Conservation (phyloP, 371 early-diverging fungal genomes). For the Homolaphlyctis polyrhiza region DNA sequence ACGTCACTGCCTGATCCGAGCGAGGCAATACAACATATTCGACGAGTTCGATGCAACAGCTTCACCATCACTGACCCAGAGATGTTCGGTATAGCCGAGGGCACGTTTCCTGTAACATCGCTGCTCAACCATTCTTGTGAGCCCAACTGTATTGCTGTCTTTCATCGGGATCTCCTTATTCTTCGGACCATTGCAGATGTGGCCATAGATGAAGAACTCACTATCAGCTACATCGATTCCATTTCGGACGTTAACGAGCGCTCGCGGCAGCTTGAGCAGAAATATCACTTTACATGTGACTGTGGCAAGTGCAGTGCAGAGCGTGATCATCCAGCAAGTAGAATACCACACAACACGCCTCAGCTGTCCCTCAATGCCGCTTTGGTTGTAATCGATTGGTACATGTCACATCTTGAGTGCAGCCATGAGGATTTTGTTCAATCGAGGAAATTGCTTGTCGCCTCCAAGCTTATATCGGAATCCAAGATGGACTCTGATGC, state of each 20-base stretch:
- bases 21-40: slow-evolving; percentile 46
- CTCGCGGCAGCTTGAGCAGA: slow-evolving; percentile 46
- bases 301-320: slow-evolving; percentile 58
- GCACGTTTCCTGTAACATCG: not conserved
- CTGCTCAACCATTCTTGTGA: slow-evolving; percentile 4
- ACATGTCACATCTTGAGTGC: not conserved
- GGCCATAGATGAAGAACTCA: not conserved
- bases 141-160: slow-evolving; percentile 30
- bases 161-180: not conserved
- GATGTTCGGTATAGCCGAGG: slow-evolving; percentile 31
- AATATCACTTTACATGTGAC: slow-evolving; percentile 70
- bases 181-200: slow-evolving; percentile 1
- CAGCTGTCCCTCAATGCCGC: not conserved
- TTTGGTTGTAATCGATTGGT: not conserved
- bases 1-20: not conserved
- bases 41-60: slow-evolving; percentile 73
- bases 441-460: not conserved
- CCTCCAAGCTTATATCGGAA: not conserved
- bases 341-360: not conserved
- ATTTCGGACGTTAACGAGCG: slow-evolving; percentile 54
- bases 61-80: slow-evolving; percentile 63
- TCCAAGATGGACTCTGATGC: not conserved
- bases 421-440: not conserved
- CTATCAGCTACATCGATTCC: not conserved
- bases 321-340: not conserved